Evolutionary conservation across 371 early-diverging fungal genomes (phyloP).

Genomic region (Choanephora cucurbitarum): DNA sequence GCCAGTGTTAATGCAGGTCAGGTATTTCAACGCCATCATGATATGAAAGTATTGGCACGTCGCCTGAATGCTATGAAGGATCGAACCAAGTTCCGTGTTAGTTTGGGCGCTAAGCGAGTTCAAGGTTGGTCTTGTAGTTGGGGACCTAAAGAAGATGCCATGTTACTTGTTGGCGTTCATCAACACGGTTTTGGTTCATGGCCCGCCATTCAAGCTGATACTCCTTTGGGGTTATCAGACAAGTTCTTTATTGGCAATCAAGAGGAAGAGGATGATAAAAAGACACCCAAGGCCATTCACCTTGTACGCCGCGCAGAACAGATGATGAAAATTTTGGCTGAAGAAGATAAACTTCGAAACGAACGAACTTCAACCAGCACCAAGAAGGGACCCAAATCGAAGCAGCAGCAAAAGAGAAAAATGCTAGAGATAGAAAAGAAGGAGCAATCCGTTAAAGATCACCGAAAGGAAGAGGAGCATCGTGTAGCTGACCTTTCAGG

Average conservation of each 20-base stretch:
- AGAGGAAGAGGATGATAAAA: conserved; percentile 41
- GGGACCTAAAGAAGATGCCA: conserved; percentile 94
- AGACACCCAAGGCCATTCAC: conserved; percentile 83
- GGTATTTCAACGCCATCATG: conserved; percentile 66
- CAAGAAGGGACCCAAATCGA: conserved; percentile 1
- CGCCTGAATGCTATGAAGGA: conserved; percentile 30
- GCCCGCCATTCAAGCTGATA: conserved; percentile 83
- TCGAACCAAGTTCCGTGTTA: conserved; percentile 61
- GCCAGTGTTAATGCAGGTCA: conserved; percentile 84
- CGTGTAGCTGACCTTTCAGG: neutral
- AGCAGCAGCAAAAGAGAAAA: neutral
- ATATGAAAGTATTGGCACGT: conserved; percentile 48
- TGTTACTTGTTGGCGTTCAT: conserved; percentile 92
- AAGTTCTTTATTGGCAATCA: conserved; percentile 80
- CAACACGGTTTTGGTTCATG: conserved; percentile 95
- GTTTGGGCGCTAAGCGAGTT: conserved; percentile 76
- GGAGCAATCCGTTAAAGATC: conserved; percentile 2
- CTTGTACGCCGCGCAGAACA: conserved; percentile 90
- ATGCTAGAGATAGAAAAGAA: conserved; percentile 5
- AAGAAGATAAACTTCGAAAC: conserved; percentile 36
- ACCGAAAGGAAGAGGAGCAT: conserved; percentile 2
- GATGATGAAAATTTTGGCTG: conserved; percentile 78
- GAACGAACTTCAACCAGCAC: neutral
- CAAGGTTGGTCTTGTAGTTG: conserved; percentile 87
- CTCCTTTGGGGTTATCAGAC: conserved; percentile 68